Base-by-base conservation (phyloP, 1,284 basidiomycete species). In the Ganoderma boninense region DNA sequence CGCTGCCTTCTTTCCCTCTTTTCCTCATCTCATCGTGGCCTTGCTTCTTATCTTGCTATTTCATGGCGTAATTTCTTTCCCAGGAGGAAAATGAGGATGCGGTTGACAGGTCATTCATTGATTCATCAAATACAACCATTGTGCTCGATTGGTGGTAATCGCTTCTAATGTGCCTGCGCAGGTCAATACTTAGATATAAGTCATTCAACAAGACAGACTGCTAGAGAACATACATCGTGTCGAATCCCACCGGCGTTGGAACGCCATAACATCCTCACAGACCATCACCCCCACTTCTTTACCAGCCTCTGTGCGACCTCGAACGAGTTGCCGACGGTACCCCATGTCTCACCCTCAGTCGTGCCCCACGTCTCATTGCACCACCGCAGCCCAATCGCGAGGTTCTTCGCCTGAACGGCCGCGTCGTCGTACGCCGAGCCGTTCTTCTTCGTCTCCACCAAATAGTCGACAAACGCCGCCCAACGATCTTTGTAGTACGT, bases 401-500 rank as follows among this genome's bases (percentile, higher is more conserved):
- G 46, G 77, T 84, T 77, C 61, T 74, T 46, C 14, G 70, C 60
- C 40, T 59, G 52, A 62, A 85, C 74, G 52, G 29, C 62, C 2
- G 65, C 72, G 35, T 75, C 73, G 38, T 85, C 74, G 43, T 83
- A 85, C 70, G 75, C 23, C 59, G 70, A 67, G 52, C 78, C 80
- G 16, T 73, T 75, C 38, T 49, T 60, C 75, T 82, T 83, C 38
- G 74, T 73, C 8, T 68, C 73, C 54, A 59, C 78, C n/a, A 84
- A 69, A 65, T 83, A 83, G 26, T 59, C 68, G n/a, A 82, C 73
- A 62, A 85, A 85, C 49, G 79, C 74, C 67, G 74, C 71, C 84
- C 85, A 85, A 1, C 83, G 76, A 52, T 64, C 43, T 1, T 65
- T 71, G 72, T 85, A 85, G 74, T 86, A 86, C 5, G 77, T 76